Base-by-base conservation (phyloP, 2,329 filamentous ascomycete species). In the Aspergillus persii region DNA sequence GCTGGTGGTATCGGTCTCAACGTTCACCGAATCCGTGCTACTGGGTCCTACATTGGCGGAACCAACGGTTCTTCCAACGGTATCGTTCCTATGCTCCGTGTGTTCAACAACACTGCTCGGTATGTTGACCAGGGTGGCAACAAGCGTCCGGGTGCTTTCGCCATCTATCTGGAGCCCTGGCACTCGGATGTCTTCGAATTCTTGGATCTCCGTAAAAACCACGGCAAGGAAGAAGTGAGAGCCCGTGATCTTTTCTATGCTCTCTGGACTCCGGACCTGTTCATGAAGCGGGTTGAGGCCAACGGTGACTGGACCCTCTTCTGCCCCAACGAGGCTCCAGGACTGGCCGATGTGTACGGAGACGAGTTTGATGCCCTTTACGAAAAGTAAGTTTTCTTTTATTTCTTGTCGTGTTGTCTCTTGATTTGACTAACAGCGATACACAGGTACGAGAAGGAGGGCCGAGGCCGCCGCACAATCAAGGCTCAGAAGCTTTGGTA, bases 401-500 rank as follows among this genome's bases (percentile, higher is more conserved):
- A 11, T 5, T 6, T 26, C 4, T 8, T 23, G 0, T n/a, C n/a
- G n/a, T 11, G 3, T 61, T 15, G 50, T 69, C 60, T 67, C 33
- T 9, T 8, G 2, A 12, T 29, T 31, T 23, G 18, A 11, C 44
- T 47, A 27, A 47, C 44, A 9, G n/a, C 11, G 29, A 27, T 11
- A 23, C 2, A 41, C 54, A 88, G 87, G 76, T 99, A 99, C 73
- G 95, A 99, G 81, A 83, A 83, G 65, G 90, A 93, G 74, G 91
- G 91, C 68, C 88, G 90, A 70, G 94, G 95, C 65, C 92, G 93
- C 66, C 89, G 90, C 81, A 97, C 91, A 23, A 83, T 99, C 73
- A 95, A 96, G 79, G 95, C 95, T 27, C 95, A 99, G 84, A 99
- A 99, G 85, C 89, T 99, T 59, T 99, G 95, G 95, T 98, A 98